These are phyloP conservation scores for Coelastrella sp. DNA, from an alignment of 139 green algal genomes.

Conservation along the genomic window DNA sequence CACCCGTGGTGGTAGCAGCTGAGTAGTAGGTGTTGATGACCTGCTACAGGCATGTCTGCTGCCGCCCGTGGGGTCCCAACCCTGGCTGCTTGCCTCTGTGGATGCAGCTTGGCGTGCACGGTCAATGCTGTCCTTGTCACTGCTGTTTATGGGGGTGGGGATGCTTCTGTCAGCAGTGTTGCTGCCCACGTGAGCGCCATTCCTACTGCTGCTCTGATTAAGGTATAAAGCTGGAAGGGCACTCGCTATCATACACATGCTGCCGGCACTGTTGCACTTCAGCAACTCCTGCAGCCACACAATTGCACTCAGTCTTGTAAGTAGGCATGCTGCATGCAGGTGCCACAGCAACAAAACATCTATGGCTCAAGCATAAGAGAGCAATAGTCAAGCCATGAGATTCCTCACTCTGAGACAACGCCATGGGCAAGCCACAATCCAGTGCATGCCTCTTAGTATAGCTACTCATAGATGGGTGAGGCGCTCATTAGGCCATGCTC, in stretches of 20 bases:
- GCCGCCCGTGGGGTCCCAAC: too few relatives aligned
- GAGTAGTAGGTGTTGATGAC: neutral
- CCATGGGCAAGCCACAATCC: too few relatives aligned
- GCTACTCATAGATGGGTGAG: too few relatives aligned
- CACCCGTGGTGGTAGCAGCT: neutral
- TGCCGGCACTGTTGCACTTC: neutral
- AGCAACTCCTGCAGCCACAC: neutral
- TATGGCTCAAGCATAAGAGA: too few relatives aligned
- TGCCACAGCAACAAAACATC: too few relatives aligned
- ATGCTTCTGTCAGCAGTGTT: slow-evolving; percentile 7
- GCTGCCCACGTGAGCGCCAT: slow-evolving; percentile 7
- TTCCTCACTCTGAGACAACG: too few relatives aligned
- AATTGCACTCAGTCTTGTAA: neutral
- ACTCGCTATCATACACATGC: neutral
- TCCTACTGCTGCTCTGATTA: slow-evolving; percentile 21
- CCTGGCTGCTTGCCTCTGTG: neutral
- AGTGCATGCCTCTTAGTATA: too few relatives aligned
- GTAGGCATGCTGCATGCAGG: neutral
- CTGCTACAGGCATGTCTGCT: too few relatives aligned
- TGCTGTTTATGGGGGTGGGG: slow-evolving; percentile 7
- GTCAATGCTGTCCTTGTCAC: neutral
- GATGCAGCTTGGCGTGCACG: neutral
- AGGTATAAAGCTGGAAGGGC: neutral
- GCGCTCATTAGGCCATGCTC: too few relatives aligned
- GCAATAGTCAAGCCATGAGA: too few relatives aligned